Evolutionary conservation across 352 stramenopile genomes (phyloP).

Genomic region (Thalassiosira ordinaria): DNA sequence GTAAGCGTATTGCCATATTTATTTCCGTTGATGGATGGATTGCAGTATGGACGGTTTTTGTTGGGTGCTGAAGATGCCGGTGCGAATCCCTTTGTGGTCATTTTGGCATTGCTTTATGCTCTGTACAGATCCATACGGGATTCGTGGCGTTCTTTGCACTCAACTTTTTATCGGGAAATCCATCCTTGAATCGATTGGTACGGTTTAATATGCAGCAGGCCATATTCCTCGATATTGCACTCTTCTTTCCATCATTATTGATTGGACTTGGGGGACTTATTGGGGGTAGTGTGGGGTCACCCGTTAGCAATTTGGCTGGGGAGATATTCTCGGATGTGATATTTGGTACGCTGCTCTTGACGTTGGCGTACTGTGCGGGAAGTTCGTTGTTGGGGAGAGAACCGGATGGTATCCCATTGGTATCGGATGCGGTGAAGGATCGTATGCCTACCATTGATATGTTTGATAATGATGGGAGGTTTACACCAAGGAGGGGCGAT

Average conservation of each 20-base stretch:
- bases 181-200: constrained; percentile 76
- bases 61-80: constrained; percentile 63
- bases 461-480: constrained; percentile 73
- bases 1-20: constrained; percentile 82
- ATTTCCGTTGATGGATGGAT: constrained; percentile 82
- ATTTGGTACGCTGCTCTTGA: constrained; percentile 71
- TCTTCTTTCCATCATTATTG: constrained; percentile 84
- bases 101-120: constrained; percentile 67
- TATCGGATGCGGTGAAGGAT: background rate
- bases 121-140: constrained; percentile 73
- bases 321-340: constrained; percentile 70
- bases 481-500: constrained; percentile 31
- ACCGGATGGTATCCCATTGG: background rate
- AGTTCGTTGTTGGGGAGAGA: too few species aligned
- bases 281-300: constrained; percentile 22
- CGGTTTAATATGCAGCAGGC: constrained; percentile 88
- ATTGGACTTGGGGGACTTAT: constrained; percentile 53
- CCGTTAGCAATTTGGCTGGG: constrained; percentile 41
- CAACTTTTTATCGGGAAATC: constrained; percentile 74
- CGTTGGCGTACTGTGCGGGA: constrained; percentile 66
- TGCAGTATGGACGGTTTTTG: constrained; percentile 82
- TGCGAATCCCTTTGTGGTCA: constrained; percentile 68
- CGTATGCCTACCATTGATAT: constrained; percentile 82
- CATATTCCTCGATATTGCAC: constrained; percentile 87
- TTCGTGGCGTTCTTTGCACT: constrained; percentile 83